Conservation (phyloP, 371 early-diverging fungal genomes). For the Rhizopus stolonifer region DNA sequence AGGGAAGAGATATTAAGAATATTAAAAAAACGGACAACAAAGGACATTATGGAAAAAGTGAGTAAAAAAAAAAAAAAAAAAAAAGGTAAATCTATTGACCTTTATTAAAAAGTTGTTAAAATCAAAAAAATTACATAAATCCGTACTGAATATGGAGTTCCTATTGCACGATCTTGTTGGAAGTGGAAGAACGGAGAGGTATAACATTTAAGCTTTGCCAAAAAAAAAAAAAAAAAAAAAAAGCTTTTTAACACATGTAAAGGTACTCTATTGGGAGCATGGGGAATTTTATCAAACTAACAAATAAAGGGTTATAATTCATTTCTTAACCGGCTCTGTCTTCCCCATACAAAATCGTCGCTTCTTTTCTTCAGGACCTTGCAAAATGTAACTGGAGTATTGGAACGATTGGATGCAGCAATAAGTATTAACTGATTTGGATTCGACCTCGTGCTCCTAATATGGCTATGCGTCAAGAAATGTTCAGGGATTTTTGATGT, state of each 20-base stretch:
- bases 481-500: neutral
- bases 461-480: slow-evolving; percentile 18
- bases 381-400: neutral
- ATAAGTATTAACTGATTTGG: slow-evolving; percentile 13
- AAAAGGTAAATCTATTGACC: no score
- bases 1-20: slow-evolving; percentile 20
- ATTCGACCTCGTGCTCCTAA: slow-evolving; percentile 21
- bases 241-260: no score
- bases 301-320: slow-evolving; percentile 8
- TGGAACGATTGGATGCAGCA: slow-evolving; percentile 12
- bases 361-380: slow-evolving; percentile 6
- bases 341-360: slow-evolving; percentile 19
- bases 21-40: slow-evolving; percentile 19
- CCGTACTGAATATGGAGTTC: no score
- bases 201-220: neutral
- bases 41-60: slow-evolving; percentile 27
- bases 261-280: no score
- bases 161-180: no score
- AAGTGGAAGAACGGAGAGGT: neutral
- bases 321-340: slow-evolving; percentile 1
- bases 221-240: neutral
- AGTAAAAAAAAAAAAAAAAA: no score
- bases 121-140: slow-evolving; percentile 8
- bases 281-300: no score
- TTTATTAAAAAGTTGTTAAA: slow-evolving; percentile 15